These are phyloP conservation scores for Colletotrichum tamarilloi DNA, from an alignment of 2,329 filamentous ascomycete genomes.

Conservation along the genomic window DNA sequence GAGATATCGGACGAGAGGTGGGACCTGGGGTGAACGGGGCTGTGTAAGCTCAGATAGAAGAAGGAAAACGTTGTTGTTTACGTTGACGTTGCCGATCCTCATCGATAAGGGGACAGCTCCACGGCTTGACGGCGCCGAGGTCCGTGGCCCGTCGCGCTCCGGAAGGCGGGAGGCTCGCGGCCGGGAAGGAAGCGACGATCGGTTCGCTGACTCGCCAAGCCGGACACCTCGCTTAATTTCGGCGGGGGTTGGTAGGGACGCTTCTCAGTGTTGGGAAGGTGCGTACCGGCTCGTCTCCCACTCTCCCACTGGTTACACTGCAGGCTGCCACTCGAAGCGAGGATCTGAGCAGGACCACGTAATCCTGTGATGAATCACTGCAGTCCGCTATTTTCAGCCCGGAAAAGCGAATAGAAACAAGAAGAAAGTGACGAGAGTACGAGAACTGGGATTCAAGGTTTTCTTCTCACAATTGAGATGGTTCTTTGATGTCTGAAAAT, in stretches of 20 bases:
- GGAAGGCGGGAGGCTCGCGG: not conserved
- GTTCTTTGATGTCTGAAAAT: conserved; percentile 10
- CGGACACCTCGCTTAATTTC: not conserved
- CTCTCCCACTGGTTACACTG: not conserved
- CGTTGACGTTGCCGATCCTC: not conserved
- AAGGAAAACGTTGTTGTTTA: not conserved
- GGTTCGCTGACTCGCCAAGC: not conserved
- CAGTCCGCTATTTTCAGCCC: not conserved
- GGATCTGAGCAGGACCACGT: not conserved
- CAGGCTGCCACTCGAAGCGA: not conserved
- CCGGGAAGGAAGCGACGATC: not conserved
- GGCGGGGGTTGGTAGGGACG: no score
- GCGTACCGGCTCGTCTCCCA: not conserved
- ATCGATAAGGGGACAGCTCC: not conserved
- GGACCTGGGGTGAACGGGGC: not conserved
- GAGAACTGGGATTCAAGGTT: not conserved
- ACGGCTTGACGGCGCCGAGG: not conserved
- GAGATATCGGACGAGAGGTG: not conserved
- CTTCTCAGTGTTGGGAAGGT: not conserved
- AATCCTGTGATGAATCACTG: not conserved
- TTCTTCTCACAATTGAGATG: not conserved
- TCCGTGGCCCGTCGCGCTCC: not conserved
- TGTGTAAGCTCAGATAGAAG: not conserved
- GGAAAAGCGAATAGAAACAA: not conserved
- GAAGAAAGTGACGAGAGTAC: not conserved